Conservation (phyloP, 495 filamentous ascomycete species). For the Tuber magnatum region DNA sequence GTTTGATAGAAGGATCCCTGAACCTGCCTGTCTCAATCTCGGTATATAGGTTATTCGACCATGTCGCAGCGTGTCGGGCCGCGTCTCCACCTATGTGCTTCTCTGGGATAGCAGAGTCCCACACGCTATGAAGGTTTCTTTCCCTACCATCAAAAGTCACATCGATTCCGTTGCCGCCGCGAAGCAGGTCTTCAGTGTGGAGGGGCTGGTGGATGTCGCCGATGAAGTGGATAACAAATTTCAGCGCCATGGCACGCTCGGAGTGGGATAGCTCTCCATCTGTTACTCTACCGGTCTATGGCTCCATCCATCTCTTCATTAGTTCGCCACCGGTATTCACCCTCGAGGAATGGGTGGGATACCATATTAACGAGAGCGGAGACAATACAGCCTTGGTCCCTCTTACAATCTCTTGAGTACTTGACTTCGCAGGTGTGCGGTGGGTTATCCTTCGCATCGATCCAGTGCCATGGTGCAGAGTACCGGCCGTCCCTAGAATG, state of each 20-base stretch:
- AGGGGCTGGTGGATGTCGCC: constrained; percentile 63
- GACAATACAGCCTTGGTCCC: constrained; percentile 55
- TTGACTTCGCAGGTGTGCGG: constrained; percentile 54
- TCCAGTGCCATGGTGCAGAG: constrained; percentile 59
- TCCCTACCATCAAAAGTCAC: constrained; percentile 50
- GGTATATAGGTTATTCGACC: constrained; percentile 49
- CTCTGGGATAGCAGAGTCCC: constrained; percentile 57
- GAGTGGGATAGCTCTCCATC: constrained; percentile 36
- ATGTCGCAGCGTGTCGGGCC: constrained; percentile 47
- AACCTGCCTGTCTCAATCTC: constrained; percentile 53
- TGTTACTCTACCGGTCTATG: constrained; percentile 24
- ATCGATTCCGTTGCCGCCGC: constrained; percentile 56
- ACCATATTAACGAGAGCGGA: constrained; percentile 46
- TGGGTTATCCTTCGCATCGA: constrained; percentile 62
- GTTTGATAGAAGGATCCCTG: constrained; percentile 28
- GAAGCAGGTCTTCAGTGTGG: constrained; percentile 54
- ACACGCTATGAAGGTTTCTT: constrained; percentile 55
- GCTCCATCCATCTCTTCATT: neutral
- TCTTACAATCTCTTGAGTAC: constrained; percentile 55
- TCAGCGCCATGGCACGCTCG: constrained; percentile 50
- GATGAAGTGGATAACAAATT: constrained; percentile 59
- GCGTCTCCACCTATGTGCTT: constrained; percentile 50
- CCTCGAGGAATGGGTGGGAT: neutral
- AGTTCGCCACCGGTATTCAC: neutral
- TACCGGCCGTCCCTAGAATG: constrained; percentile 55